Conservation (phyloP, 1,284 basidiomycete species). For the Sphagnurus paluster region DNA sequence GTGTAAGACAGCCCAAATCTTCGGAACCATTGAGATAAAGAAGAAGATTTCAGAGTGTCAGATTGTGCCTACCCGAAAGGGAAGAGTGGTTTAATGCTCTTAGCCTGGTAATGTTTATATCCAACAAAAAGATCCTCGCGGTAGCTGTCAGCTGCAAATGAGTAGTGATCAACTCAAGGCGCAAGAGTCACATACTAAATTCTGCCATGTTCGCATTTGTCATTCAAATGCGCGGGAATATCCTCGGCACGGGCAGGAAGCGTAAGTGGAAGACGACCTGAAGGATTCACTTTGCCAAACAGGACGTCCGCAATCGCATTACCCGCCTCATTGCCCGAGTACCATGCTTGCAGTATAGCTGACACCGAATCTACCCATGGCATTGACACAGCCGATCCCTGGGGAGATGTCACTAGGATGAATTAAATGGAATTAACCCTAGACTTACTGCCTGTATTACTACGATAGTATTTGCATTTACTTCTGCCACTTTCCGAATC, state of each 20-base stretch:
- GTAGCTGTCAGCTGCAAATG: conserved; percentile 34
- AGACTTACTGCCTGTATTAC: conserved; percentile 63
- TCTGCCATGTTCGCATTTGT: conserved; percentile 62
- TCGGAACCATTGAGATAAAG: too few relatives aligned
- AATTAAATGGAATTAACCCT: neutral
- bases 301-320: conserved; percentile 75
- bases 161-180: neutral
- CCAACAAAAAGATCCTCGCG: conserved; percentile 70
- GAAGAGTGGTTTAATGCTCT: conserved; percentile 58
- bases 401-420: conserved; percentile 1
- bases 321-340: conserved; percentile 75
- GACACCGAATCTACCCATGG: conserved; percentile 57
- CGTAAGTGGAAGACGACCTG: conserved; percentile 68
- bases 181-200: conserved; percentile 39
- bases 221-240: conserved; percentile 61
- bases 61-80: conserved; percentile 58
- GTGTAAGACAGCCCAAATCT: conserved; percentile 75
- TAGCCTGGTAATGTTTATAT: conserved; percentile 69
- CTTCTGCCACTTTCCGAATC: conserved; percentile 55
- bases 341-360: conserved; percentile 65
- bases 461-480: conserved; percentile 66
- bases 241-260: conserved; percentile 66
- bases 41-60: neutral
- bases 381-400: conserved; percentile 71
- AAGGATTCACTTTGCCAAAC: conserved; percentile 72